Evolutionary conservation across 768 basidiomycete genomes (phyloP).

Genomic region (Crucibulum laeve): DNA sequence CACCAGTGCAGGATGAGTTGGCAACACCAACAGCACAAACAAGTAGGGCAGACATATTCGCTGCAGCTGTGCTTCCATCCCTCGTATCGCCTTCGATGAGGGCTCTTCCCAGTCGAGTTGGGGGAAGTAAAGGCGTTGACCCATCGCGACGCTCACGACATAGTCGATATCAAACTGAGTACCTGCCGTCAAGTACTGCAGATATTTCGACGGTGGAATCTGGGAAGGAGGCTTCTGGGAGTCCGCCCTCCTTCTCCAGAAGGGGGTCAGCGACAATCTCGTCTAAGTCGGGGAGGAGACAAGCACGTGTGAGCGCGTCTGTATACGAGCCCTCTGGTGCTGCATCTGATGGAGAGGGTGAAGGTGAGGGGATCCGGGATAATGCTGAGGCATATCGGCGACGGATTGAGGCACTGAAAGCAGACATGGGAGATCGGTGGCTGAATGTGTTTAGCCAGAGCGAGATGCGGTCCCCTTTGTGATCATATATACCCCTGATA

Average conservation of each 20-base stretch:
- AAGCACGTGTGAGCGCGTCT: conserved; percentile 55
- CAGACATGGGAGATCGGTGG: conserved; percentile 90
- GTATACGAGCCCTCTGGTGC: conserved; percentile 51
- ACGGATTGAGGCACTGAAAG: conserved; percentile 75
- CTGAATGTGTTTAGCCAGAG: conserved; percentile 68
- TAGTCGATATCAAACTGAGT: conserved; percentile 48
- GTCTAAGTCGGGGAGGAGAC: conserved; percentile 38
- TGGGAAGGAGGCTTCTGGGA: conserved; percentile 2
- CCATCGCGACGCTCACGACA: conserved; percentile 31
- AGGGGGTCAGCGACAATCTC: conserved; percentile 22
- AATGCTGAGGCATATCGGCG: conserved; percentile 72
- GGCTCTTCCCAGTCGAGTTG: background rate
- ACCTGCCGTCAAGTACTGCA: conserved; percentile 18
- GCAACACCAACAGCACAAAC: conserved; percentile 1
- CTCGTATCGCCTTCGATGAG: background rate
- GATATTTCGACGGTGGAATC: conserved; percentile 7
- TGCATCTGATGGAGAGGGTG: conserved; percentile 16
- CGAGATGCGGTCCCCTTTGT: conserved; percentile 9
- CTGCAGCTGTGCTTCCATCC: conserved; percentile 6
- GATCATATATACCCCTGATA: no score
- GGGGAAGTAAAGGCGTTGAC: background rate
- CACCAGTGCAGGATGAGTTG: conserved; percentile 9
- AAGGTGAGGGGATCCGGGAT: conserved; percentile 27
- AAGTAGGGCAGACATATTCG: background rate
- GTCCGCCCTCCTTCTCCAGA: conserved; percentile 8